Evolutionary conservation across 768 basidiomycete species (phyloP), one percentile per base, ranked within the genome.

Genomic region (Hysterangium stoloniferum): DNA sequence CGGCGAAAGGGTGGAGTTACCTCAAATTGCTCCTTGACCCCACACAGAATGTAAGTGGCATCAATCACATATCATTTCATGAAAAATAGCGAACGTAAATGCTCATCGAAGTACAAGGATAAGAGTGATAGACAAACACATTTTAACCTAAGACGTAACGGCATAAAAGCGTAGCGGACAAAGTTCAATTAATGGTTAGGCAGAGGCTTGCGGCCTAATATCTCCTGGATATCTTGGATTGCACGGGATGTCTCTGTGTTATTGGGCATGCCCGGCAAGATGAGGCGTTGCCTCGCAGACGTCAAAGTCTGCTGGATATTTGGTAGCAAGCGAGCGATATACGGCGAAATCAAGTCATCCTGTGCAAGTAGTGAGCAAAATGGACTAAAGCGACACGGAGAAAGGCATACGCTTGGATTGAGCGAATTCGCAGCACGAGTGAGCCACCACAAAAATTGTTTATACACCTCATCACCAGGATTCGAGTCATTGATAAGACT

Each of bases 391-490:
- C 46, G 9, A 13, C 28, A 42, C 33, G 1, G 24, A 53, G 6
- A 31, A 24, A 22, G 4, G 69, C 74, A 24, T 62, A 84, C 85
- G 59, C 80, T 82, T 45, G 86, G 81, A 60, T 84, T 84, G 56
- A 91, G 74, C 28, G 82, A 72, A 12, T 76, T 70, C 6, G 85
- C 71, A 32, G 84, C 74, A 49, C 88, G 81, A 61, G 90, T 86
- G 57, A 92, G 68, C 88, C 88, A 92, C 87, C 89, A 90, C 51
- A 91, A 68, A 6, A 84, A 78, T 12, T 76, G 78, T 67, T 89
- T 89, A 75, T 89, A 90, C 4, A 76, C 66, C 58, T 91, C 89
- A 54, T 92, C 88, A 42, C 75, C 73, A 8, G 88, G 85, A 5
- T 84, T 76, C 2, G 77, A 80, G 62, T 90, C 86, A 35, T 82